Base-by-base conservation (phyloP, 306 rosid genomes). In the Cicer arietinum region DNA sequence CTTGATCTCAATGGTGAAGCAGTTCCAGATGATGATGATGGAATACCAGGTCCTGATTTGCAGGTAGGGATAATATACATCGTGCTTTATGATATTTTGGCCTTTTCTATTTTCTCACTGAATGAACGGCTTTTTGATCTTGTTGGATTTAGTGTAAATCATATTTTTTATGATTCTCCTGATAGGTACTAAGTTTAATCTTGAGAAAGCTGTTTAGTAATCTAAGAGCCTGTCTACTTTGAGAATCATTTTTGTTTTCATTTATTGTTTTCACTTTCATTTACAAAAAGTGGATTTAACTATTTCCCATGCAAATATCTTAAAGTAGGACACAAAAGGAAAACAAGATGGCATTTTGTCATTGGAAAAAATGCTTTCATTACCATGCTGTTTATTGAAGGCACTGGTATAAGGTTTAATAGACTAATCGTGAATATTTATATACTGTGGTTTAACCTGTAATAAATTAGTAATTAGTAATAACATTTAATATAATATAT, bases 1-100 rank as follows among this genome's bases (percentile, higher is more conserved):
- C 84, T 95, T 80, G 99, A 95, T 85, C 99, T 95, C 79, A 95
- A 95, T 75, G 99, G 99, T 37, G 99, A 95, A 83, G 99, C 98
- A 30, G 85, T 88, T 66, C 88, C 96, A 3, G 99, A 95, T 12
- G 98, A 80, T 30, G 84, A 80, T 74, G 84, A 80, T 80, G 98
- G 95, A 78, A 82, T 84, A 73, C 79, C 92, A 10, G 87, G 82
- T 77, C 89, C 92, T 79, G 85, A 92, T 75, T 75, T 85, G 81
- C 86, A 84, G 76, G 99, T 95, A 89, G 69, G 90, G 88, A 76
- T 71, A 51, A 47, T 86, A 68, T 84, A 53, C 7, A 47, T n/a
- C 61, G 46, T 71, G 69, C 64, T 61, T 71, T 79, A 57, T 68
- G 40, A 66, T 68, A 74, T n/a, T 73, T 56, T 73, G 22, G 14